A percentile compares a stretch with the other conserved stretches of the same genome.
Evolutionary conservation across 495 filamentous ascomycete species (phyloP).

Genomic region (Penicillium nucicola): DNA sequence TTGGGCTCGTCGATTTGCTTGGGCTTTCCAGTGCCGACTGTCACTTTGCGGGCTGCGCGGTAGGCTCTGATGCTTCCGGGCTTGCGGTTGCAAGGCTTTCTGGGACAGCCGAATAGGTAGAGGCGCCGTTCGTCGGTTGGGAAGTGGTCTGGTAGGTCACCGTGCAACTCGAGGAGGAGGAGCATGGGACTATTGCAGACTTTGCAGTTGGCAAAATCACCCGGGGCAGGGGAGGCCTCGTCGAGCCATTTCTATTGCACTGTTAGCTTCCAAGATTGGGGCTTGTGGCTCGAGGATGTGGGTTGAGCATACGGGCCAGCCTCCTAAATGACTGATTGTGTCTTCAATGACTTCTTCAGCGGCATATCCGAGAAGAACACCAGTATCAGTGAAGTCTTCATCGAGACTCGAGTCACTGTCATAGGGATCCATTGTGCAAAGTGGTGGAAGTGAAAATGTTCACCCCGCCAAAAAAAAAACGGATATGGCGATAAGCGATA

Average conservation of each 20-base stretch:
- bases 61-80: conserved; percentile 74
- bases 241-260: conserved; percentile 73
- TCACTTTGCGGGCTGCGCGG: conserved; percentile 54
- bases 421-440: conserved; percentile 66
- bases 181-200: conserved; percentile 82
- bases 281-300: not conserved
- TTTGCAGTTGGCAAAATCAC: conserved; percentile 79
- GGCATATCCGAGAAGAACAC: conserved; percentile 87
- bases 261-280: conserved; percentile 1
- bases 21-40: conserved; percentile 18
- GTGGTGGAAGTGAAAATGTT: conserved; percentile 1
- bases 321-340: conserved; percentile 83
- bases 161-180: conserved; percentile 86
- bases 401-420: conserved; percentile 73
- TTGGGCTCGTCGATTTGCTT: conserved; percentile 31
- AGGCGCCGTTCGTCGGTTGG: conserved; percentile 80
- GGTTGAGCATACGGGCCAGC: conserved; percentile 65
- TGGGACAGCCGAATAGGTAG: conserved; percentile 77
- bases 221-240: conserved; percentile 63
- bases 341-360: conserved; percentile 80
- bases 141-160: conserved; percentile 81
- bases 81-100: conserved; percentile 78
- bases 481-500: conserved; percentile 33
- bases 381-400: conserved; percentile 76
- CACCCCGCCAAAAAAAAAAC: conserved; percentile 24